Percentiles rank a stretch among this genome's conserved stretches.
These are phyloP conservation scores for Amylostereum chailletii DNA, from an alignment of 1,284 basidiomycete species.

Conservation along the genomic window DNA sequence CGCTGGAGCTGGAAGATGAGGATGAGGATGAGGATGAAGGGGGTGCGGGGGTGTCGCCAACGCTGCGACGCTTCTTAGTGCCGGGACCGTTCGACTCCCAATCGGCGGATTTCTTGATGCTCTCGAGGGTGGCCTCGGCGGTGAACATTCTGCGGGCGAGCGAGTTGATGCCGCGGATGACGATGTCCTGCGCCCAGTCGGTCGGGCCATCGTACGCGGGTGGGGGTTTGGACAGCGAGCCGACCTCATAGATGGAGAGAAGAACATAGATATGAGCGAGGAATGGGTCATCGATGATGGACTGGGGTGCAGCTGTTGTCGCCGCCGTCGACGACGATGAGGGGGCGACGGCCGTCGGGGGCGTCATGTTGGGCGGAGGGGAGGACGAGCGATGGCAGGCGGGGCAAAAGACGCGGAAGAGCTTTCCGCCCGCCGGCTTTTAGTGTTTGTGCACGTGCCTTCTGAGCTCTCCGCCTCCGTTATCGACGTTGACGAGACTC, in stretches of 20 bases:
- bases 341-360: too few relatives aligned
- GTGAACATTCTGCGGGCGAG: slow-evolving; percentile 52
- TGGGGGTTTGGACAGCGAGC: slow-evolving; percentile 34
- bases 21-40: slow-evolving; percentile 16
- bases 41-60: slow-evolving; percentile 28
- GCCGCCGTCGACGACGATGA: too few relatives aligned
- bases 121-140: slow-evolving; percentile 42
- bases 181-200: slow-evolving; percentile 58
- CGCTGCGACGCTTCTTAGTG: slow-evolving; percentile 41
- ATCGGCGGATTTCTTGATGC: slow-evolving; percentile 29
- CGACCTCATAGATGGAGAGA: slow-evolving; percentile 31
- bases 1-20: slow-evolving; percentile 15
- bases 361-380: too few relatives aligned
- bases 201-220: slow-evolving; percentile 56
- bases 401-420: too few relatives aligned
- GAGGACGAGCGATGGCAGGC: too few relatives aligned
- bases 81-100: slow-evolving; percentile 29
- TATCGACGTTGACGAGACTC: too few relatives aligned
- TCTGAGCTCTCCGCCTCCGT: too few relatives aligned
- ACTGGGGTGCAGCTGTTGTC: too few relatives aligned
- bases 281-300: slow-evolving; percentile 19
- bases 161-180: slow-evolving; percentile 45
- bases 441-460: too few relatives aligned
- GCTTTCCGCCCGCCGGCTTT: too few relatives aligned
- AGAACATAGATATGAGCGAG: slow-evolving; percentile 28